Evolutionary conservation across 352 stramenopile genomes (phyloP).

Genomic region (Globisporangium nunn): DNA sequence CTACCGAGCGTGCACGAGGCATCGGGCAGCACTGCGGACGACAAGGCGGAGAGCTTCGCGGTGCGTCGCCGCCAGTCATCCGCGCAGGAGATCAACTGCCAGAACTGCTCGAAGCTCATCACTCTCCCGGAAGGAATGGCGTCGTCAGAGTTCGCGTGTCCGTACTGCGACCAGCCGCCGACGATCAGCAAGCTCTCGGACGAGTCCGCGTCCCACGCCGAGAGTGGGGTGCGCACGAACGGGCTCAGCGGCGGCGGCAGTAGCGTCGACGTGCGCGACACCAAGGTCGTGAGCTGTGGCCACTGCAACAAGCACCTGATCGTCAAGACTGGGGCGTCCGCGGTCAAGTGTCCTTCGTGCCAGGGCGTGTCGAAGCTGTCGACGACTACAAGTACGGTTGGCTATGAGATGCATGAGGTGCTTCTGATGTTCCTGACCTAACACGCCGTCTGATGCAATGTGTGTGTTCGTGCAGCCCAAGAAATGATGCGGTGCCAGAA

Average conservation of each 20-base stretch:
- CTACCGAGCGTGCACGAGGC: conserved; percentile 25
- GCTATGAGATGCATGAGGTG: background rate
- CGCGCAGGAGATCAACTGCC: conserved; percentile 32
- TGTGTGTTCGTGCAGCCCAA: conserved; percentile 36
- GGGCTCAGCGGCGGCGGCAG: background rate
- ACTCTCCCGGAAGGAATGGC: conserved; percentile 36
- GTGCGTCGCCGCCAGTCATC: background rate
- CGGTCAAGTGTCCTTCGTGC: conserved; percentile 78
- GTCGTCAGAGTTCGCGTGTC: conserved; percentile 51
- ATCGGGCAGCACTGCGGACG: background rate
- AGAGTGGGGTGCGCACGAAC: background rate
- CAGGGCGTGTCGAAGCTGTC: conserved; percentile 77
- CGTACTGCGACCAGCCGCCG: conserved; percentile 54
- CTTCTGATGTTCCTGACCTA: background rate
- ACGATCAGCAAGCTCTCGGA: conserved; percentile 27
- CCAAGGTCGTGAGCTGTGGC: conserved; percentile 79
- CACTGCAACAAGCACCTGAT: conserved; percentile 83
- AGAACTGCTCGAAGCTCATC: conserved; percentile 50
- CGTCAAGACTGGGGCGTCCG: conserved; percentile 67
- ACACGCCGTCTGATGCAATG: conserved; percentile 12
- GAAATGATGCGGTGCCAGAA: conserved; percentile 86
- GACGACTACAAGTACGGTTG: conserved; percentile 73
- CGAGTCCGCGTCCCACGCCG: conserved; percentile 4
- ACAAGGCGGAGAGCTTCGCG: conserved; percentile 3
- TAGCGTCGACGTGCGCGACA: conserved; percentile 51